Percentiles rank a stretch among this genome's conserved stretches.
These are phyloP conservation scores for Gaertneriomyces semiglobifer DNA, from an alignment of 192 early-diverging fungal species.

Conservation along the genomic window DNA sequence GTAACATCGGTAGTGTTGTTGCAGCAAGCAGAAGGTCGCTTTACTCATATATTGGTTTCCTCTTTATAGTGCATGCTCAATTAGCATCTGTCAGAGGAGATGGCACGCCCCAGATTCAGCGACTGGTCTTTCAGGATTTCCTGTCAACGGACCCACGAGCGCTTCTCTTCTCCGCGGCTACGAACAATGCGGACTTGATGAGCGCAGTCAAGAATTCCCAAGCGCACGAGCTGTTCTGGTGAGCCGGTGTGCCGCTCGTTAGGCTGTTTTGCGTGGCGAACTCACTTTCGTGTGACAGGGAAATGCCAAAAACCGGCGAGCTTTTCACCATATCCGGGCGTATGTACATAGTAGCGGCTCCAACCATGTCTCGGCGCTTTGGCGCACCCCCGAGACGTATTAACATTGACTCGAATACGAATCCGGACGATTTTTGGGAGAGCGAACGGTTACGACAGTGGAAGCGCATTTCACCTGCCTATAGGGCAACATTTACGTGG, in stretches of 20 bases:
- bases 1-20: neutral
- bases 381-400: slow-evolving; percentile 31
- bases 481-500: slow-evolving; percentile 69
- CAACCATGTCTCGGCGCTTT: slow-evolving; percentile 62
- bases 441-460: slow-evolving; percentile 54
- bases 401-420: slow-evolving; percentile 8
- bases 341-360: slow-evolving; percentile 68
- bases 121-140: slow-evolving; percentile 65
- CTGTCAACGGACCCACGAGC: slow-evolving; percentile 59
- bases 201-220: slow-evolving; percentile 65
- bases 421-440: slow-evolving; percentile 68
- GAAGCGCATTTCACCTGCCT: slow-evolving; percentile 51
- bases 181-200: slow-evolving; percentile 68
- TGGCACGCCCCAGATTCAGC: slow-evolving; percentile 47
- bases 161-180: slow-evolving; percentile 61
- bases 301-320: slow-evolving; percentile 67
- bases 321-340: slow-evolving; percentile 65
- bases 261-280: neutral
- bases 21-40: neutral
- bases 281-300: slow-evolving; percentile 43
- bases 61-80: slow-evolving; percentile 29
- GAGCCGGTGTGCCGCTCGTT: slow-evolving; percentile 3
- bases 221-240: slow-evolving; percentile 65
- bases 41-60: too few relatives aligned
- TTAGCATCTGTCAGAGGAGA: slow-evolving; percentile 29